Percentiles rank a stretch among this genome's conserved stretches.
phyloP scores from a whole-genome alignment of 2,329 filamentous ascomycete genomes.

The Paecilomyces formosus region DNA sequence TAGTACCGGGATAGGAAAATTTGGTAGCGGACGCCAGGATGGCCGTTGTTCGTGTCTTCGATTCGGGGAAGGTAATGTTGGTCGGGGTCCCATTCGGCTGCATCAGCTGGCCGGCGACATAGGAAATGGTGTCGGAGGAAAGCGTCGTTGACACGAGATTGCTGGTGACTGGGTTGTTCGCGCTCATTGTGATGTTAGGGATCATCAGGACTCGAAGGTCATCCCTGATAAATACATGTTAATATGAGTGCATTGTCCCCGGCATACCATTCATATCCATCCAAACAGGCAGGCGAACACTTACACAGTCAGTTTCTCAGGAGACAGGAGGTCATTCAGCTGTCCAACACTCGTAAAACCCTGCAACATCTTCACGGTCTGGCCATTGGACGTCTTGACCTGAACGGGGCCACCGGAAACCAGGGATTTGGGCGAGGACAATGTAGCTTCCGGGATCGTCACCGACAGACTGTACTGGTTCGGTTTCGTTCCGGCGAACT shows the following conservation, averaged over 20 bases:
- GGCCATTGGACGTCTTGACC: conserved; percentile 3
- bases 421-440: conserved; percentile 12
- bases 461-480: conserved; percentile 21
- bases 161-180: conserved; percentile 10
- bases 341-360: conserved; percentile 26
- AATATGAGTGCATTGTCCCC: neutral
- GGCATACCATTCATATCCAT: neutral
- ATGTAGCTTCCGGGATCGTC: conserved; percentile 13
- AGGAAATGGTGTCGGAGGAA: conserved; percentile 27
- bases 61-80: conserved; percentile 16
- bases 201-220: conserved; percentile 24
- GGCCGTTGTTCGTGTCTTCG: conserved; percentile 12
- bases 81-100: conserved; percentile 12
- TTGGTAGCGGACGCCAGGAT: conserved; percentile 14
- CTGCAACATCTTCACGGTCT: conserved; percentile 17
- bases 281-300: neutral
- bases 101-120: conserved; percentile 25
- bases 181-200: conserved; percentile 25
- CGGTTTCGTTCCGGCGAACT: conserved; percentile 36
- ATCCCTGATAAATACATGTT: conserved; percentile 4
- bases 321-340: conserved; percentile 16
- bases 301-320: conserved; percentile 21
- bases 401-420: conserved; percentile 3
- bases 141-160: conserved; percentile 17
- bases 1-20: conserved; percentile 25